These are phyloP conservation scores for Fusarium coffeatum DNA, from an alignment of 2,329 filamentous ascomycete genomes.

Conservation along the genomic window DNA sequence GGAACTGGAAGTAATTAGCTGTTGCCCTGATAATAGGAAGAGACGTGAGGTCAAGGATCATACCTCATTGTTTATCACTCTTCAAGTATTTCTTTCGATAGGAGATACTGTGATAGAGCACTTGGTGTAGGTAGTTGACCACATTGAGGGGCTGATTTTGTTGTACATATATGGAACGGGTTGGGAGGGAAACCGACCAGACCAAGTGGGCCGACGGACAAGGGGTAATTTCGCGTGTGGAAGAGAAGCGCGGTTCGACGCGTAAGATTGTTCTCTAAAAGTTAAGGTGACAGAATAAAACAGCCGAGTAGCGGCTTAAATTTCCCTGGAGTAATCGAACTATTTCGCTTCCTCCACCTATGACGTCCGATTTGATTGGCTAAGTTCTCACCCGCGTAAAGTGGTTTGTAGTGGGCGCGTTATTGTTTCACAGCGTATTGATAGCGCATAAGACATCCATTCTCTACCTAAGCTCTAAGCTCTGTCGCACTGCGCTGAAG, in stretches of 20 bases:
- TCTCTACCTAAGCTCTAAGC: background rate
- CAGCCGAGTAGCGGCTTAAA: fast-evolving
- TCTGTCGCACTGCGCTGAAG: background rate
- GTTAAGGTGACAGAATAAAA: background rate
- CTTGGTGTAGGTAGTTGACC: background rate
- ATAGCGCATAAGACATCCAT: background rate
- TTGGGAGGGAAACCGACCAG: slow-evolving; percentile 38
- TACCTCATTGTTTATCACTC: slow-evolving; percentile 31
- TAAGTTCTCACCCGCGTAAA: slow-evolving; percentile 55
- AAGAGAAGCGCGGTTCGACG: slow-evolving; percentile 49
- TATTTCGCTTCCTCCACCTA: background rate
- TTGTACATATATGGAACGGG: slow-evolving; percentile 7
- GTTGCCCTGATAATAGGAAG: background rate
- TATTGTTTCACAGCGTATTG: slow-evolving; percentile 33
- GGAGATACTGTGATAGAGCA: slow-evolving; percentile 18
- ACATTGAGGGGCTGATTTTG: slow-evolving; percentile 41
- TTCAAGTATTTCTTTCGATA: slow-evolving; percentile 5
- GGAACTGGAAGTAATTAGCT: slow-evolving; percentile 67
- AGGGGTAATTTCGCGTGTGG: slow-evolving; percentile 45
- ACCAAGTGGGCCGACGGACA: slow-evolving; percentile 33
- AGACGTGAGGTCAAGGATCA: background rate
- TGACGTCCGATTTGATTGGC: slow-evolving; percentile 43
- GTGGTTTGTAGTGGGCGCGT: slow-evolving; percentile 39
- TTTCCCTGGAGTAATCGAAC: background rate
- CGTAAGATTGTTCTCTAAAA: slow-evolving; percentile 51